A percentile compares a stretch with the other conserved stretches of the same genome.
These are phyloP conservation scores for Chlamydomonas urium DNA, from an alignment of 139 green algal species.

Conservation along the genomic window DNA sequence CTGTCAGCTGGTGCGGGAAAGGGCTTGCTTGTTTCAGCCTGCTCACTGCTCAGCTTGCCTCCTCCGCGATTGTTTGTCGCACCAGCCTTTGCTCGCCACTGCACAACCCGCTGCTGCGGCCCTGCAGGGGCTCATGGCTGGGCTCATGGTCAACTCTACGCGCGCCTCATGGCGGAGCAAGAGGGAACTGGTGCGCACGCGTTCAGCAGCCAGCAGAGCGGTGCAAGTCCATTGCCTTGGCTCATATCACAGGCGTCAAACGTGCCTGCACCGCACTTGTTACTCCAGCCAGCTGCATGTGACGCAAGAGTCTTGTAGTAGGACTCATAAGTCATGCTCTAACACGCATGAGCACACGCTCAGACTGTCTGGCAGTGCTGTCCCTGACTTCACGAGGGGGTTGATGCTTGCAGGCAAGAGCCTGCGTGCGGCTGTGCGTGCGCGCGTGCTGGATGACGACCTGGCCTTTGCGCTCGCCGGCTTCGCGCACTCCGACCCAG, in stretches of 20 bases:
- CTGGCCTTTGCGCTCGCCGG: background rate
- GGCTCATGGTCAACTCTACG: background rate
- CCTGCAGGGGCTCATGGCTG: background rate
- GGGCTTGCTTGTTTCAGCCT: too few species aligned
- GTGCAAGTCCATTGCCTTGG: too few species aligned
- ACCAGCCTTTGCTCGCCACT: too few species aligned
- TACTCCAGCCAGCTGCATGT: background rate
- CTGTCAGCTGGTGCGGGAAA: too few species aligned
- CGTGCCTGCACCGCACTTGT: background rate
- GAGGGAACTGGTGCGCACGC: background rate
- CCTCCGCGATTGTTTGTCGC: too few species aligned
- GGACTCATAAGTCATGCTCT: background rate
- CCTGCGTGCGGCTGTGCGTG: background rate
- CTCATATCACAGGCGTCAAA: background rate
- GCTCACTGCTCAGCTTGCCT: too few species aligned
- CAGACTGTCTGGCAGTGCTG: background rate
- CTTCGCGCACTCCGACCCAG: background rate
- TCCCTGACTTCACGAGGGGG: background rate
- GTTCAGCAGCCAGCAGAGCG: too few species aligned
- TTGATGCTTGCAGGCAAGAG: slow-evolving; percentile 4
- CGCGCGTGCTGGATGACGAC: background rate
- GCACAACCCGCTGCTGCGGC: too few species aligned
- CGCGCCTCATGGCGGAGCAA: background rate
- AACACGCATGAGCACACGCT: background rate
- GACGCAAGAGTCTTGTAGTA: background rate